These are phyloP conservation scores for Rostrohypoxylon terebratum DNA, from an alignment of 495 filamentous ascomycete species.

Conservation along the genomic window DNA sequence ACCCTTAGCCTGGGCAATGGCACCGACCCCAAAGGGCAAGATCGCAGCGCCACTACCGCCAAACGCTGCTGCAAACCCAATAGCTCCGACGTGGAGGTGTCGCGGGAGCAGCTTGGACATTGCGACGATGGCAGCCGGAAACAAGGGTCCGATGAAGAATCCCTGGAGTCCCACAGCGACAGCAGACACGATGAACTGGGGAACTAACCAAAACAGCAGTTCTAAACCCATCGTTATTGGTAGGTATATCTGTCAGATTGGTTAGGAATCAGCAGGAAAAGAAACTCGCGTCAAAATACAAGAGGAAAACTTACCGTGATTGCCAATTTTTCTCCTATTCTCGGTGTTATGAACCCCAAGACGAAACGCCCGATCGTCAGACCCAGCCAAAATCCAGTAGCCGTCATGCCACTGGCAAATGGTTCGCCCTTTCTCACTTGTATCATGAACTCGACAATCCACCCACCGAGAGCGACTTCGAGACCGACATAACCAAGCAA, in stretches of 20 bases:
- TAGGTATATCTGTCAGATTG: slow-evolving; percentile 64
- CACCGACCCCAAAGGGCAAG: slow-evolving; percentile 86
- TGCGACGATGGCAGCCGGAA: slow-evolving; percentile 82
- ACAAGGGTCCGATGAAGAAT: slow-evolving; percentile 82
- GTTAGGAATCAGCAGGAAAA: background rate
- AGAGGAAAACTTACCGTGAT: slow-evolving; percentile 51
- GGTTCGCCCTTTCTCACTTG: slow-evolving; percentile 76
- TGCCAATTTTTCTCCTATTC: slow-evolving; percentile 77
- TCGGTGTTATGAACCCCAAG: slow-evolving; percentile 74
- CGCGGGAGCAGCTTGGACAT: slow-evolving; percentile 84
- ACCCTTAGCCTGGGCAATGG: slow-evolving; percentile 82
- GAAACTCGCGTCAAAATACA: too few species aligned
- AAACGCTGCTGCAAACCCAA: slow-evolving; percentile 86
- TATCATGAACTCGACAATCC: slow-evolving; percentile 90
- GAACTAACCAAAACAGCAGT: slow-evolving; percentile 85
- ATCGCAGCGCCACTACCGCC: slow-evolving; percentile 82
- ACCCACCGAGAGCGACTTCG: slow-evolving; percentile 88
- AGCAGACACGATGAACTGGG: slow-evolving; percentile 77
- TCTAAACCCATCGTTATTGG: slow-evolving; percentile 74
- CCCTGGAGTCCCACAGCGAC: slow-evolving; percentile 80
- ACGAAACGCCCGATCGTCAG: slow-evolving; percentile 80
- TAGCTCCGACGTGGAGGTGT: slow-evolving; percentile 81
- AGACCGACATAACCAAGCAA: slow-evolving; percentile 83
- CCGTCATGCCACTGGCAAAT: slow-evolving; percentile 79
- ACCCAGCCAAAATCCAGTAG: slow-evolving; percentile 86